Evolutionary conservation across 169 alveolate genomes (phyloP), one percentile per base, ranked within the genome.

Genomic region (Condylostoma magnum): DNA sequence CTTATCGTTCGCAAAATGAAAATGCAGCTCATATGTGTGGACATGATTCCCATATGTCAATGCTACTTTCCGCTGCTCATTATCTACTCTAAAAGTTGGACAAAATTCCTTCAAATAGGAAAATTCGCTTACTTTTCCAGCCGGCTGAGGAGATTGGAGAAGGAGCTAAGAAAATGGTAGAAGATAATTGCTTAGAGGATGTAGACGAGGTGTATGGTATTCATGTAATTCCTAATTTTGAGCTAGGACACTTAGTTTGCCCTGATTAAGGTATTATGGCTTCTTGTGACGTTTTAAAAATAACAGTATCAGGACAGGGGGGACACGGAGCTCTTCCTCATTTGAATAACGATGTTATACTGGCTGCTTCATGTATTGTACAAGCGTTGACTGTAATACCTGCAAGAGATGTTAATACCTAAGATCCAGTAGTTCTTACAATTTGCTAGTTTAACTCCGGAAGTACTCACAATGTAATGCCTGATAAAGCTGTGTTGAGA

Each of bases 91-190:
- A 33, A 38, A n/a, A 34, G 31, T 10, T 22, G 2, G n/a, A 33
- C 8, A 55, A 60, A n/a, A n/a, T n/a, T 0, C 20, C 18, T 15
- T 2, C 43, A n/a, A 60, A 60, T n/a, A n/a, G n/a, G n/a, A n/a
- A n/a, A n/a, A n/a, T n/a, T n/a, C n/a, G n/a, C n/a, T 60, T 60
- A n/a, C 8, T 33, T 12, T 60, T 60, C 58, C 71, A 60, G 27
- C 71, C 71, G 22, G 71, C 71, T 36, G 71, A 60, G 41, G 71
- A 60, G 41, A 56, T 53, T 1, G 71, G 71, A 1, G 37, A 37
- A 37, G 71, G 71, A 36, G 71, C 71, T 27, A 37, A 28, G 28
- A 10, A 10, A 8, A 60, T 60, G 71, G 41, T 33, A n/a, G 33
- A 60, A 10, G 71, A 60, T 34, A 31, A 36, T 2, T 12, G 56